Base-by-base conservation (phyloP, 192 early-diverging fungal species). In the Entomortierella parvispora region DNA sequence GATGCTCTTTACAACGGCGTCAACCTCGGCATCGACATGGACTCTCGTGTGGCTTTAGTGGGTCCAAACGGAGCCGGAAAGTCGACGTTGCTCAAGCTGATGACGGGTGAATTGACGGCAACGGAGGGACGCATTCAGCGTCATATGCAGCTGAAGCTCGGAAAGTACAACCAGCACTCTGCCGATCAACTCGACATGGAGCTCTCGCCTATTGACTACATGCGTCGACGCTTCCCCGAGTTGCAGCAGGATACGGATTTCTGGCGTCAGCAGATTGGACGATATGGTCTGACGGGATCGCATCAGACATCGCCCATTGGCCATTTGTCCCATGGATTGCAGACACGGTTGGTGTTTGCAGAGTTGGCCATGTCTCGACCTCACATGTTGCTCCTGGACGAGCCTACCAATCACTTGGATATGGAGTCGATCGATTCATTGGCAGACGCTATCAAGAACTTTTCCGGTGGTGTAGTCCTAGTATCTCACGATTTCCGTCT, bases 401-500 rank as follows among this genome's bases (percentile, higher is more conserved):
- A 99, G 91, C 97, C 97, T 61, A 99, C 98, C 62, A 99, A 99
- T 84, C 94, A 96, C 63, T 91, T 99, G 81, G 90, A 94, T 70
- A 92, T 93, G 67, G 93, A 93, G 68, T 89, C 95, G 45, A 98
- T 99, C 67, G 96, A 98, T 81, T 93, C 93, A 25, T 83, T 99
- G 62, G 98, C 98, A n/a, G 88, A 95, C 18, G 98, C 98, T 33
- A 98, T 99, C 87, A 96, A 96, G 79, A 79, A 78, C 60, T 99
- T 94, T 79, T 91, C 92, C 59, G 98, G 98, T 42, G 98, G 98
- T 67, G 94, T 98, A 52, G 96, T 99, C n/a, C 83, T 99, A 40
- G 98, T 99, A 31, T 95, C 93, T 63, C 98, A 99, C 93, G 98
- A 99, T 86, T 99, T 99, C 90, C 87, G 98, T 62, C 85, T 99